Percentiles rank a stretch among this genome's conserved stretches.
These are phyloP conservation scores for Paraconiothyrium brasiliense DNA, from an alignment of 2,329 filamentous ascomycete genomes.

Conservation along the genomic window DNA sequence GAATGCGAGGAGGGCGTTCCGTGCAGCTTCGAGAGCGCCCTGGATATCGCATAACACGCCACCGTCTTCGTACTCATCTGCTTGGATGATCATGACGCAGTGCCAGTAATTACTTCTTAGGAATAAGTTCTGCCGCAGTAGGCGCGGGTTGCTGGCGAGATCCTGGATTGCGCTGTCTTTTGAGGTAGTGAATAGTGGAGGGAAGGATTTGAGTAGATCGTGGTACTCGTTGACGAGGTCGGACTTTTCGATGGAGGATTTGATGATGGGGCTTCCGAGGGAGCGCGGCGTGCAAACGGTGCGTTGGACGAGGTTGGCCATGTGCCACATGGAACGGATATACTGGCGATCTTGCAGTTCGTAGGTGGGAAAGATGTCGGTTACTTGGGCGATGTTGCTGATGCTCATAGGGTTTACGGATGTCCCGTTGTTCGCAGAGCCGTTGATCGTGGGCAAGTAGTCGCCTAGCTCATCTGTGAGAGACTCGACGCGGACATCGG, in stretches of 20 bases:
- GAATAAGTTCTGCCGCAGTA: slow-evolving; percentile 78
- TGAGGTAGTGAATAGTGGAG: slow-evolving; percentile 74
- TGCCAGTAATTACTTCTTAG: slow-evolving; percentile 85
- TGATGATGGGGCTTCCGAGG: slow-evolving; percentile 75
- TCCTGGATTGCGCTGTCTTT: slow-evolving; percentile 68
- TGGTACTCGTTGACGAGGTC: slow-evolving; percentile 76
- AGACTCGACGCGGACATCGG: slow-evolving; percentile 79
- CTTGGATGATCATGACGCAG: slow-evolving; percentile 81
- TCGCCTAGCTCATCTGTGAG: slow-evolving; percentile 72
- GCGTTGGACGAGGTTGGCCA: slow-evolving; percentile 81
- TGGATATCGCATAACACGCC: slow-evolving; percentile 66
- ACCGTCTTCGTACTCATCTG: slow-evolving; percentile 70
- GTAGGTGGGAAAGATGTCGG: slow-evolving; percentile 50
- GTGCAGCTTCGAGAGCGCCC: slow-evolving; percentile 76
- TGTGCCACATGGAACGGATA: slow-evolving; percentile 79
- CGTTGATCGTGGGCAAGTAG: slow-evolving; percentile 67
- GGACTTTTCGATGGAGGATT: slow-evolving; percentile 73
- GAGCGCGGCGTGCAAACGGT: slow-evolving; percentile 79
- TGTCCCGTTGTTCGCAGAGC: slow-evolving; percentile 54
- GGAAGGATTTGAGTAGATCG: slow-evolving; percentile 76
- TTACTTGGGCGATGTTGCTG: slow-evolving; percentile 56
- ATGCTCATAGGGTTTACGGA: slow-evolving; percentile 62
- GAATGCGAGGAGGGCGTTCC: slow-evolving; percentile 77
- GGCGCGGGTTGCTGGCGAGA: slow-evolving; percentile 70
- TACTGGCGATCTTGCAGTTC: slow-evolving; percentile 60